These are phyloP conservation scores for Claviceps capensis DNA, from an alignment of 2,329 filamentous ascomycete genomes.

Conservation along the genomic window DNA sequence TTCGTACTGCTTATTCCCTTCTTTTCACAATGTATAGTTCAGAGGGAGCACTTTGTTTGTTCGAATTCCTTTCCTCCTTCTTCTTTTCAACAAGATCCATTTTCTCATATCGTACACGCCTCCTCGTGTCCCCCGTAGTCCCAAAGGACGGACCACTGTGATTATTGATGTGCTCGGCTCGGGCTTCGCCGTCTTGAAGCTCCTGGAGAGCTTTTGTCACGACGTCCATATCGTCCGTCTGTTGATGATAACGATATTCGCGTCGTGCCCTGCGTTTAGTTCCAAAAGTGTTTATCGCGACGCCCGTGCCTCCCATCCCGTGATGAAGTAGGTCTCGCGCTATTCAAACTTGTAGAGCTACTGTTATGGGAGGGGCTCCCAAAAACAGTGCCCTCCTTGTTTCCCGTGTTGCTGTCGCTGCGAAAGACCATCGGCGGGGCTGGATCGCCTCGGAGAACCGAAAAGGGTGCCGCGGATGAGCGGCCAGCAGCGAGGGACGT, in stretches of 20 bases:
- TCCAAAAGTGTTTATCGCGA: constrained; percentile 4
- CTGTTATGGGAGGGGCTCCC: background rate
- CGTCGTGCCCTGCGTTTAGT: constrained; percentile 13
- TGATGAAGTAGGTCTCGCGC: background rate
- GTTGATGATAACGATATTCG: constrained; percentile 5
- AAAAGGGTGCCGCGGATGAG: constrained; percentile 10
- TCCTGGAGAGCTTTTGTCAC: background rate
- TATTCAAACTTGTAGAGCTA: background rate
- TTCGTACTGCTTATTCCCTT: too few species aligned
- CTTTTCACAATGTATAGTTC: too few species aligned
- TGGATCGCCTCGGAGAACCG: constrained; percentile 7
- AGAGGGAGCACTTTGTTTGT: too few species aligned
- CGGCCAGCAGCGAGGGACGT: constrained; percentile 20
- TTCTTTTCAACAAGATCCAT: too few species aligned
- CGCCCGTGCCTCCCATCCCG: constrained; percentile 2
- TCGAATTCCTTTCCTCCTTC: too few species aligned
- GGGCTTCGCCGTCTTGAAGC: too few species aligned
- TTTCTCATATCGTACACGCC: too few species aligned
- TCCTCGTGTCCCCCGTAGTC: too few species aligned
- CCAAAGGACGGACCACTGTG: too few species aligned
- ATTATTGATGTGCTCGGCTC: too few species aligned
- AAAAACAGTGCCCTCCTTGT: constrained; percentile 21
- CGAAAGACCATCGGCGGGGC: constrained; percentile 19
- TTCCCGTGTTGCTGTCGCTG: constrained; percentile 26
- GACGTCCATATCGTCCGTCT: constrained; percentile 11